A percentile compares a stretch with the other conserved stretches of the same genome.
phyloP scores from a whole-genome alignment of 192 early-diverging fungal genomes.

The Dissophora globulifera region DNA sequence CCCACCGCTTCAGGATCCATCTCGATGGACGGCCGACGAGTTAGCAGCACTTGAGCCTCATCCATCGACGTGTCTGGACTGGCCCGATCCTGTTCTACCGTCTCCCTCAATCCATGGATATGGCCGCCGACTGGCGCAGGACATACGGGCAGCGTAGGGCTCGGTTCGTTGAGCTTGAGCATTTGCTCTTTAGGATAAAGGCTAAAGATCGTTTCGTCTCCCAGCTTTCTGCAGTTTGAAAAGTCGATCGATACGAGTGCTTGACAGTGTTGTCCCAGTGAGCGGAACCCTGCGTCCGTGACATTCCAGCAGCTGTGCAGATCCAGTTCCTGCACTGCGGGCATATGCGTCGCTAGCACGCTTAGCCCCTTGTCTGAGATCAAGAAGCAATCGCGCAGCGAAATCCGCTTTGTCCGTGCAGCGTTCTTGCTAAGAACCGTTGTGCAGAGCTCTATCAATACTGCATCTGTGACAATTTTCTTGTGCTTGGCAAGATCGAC shows the following conservation, averaged over 20 bases:
- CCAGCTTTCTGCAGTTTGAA: slow-evolving; percentile 84
- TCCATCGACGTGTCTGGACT: slow-evolving; percentile 24
- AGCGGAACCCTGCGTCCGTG: slow-evolving; percentile 68
- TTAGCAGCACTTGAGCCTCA: slow-evolving; percentile 10
- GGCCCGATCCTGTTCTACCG: neutral
- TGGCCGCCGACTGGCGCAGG: no score
- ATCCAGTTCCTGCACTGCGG: slow-evolving; percentile 59
- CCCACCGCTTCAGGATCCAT: neutral
- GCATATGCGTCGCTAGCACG: slow-evolving; percentile 53
- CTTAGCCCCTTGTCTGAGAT: slow-evolving; percentile 70
- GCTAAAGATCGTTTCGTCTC: slow-evolving; percentile 64
- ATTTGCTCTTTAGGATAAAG: slow-evolving; percentile 60
- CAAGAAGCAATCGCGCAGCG: slow-evolving; percentile 76
- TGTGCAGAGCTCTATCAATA: slow-evolving; percentile 52
- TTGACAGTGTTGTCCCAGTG: slow-evolving; percentile 57
- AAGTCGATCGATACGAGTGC: slow-evolving; percentile 69
- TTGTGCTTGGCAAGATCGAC: slow-evolving; percentile 70
- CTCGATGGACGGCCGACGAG: slow-evolving; percentile 8
- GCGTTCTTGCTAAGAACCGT: slow-evolving; percentile 59
- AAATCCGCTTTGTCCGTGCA: slow-evolving; percentile 26
- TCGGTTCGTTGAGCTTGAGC: no score
- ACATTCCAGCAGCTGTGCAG: slow-evolving; percentile 78
- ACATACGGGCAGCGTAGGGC: no score
- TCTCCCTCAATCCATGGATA: slow-evolving; percentile 15
- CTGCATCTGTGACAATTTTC: slow-evolving; percentile 67